Conservation (phyloP, 305 asterid species). For the Striga hermonthica region DNA sequence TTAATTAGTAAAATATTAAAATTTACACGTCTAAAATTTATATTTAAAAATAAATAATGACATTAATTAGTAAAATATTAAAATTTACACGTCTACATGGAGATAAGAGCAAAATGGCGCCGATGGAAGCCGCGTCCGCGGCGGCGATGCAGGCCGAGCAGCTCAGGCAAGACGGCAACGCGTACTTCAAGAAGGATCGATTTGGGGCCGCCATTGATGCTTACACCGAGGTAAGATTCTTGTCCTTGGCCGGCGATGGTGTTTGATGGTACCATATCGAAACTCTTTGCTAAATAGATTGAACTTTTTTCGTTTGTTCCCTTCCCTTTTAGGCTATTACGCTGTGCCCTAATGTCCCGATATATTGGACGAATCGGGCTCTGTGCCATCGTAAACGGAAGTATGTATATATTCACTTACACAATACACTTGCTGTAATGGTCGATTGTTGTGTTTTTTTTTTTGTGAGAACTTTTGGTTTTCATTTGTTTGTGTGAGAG, state of each 20-base stretch:
- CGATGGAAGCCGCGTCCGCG: slow-evolving; percentile 17
- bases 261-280: background rate
- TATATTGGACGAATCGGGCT: slow-evolving; percentile 95
- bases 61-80: too few species aligned
- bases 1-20: too few species aligned
- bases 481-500: background rate
- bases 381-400: slow-evolving; percentile 76
- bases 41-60: too few species aligned
- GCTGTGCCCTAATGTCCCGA: slow-evolving; percentile 83
- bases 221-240: slow-evolving; percentile 67
- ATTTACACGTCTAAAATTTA: too few species aligned
- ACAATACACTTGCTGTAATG: slow-evolving; percentile 7
- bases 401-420: slow-evolving; percentile 44
- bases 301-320: background rate
- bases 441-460: slow-evolving; percentile 15
- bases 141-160: slow-evolving; percentile 77
- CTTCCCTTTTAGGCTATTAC: slow-evolving; percentile 54
- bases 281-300: slow-evolving; percentile 18
- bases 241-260: slow-evolving; percentile 6
- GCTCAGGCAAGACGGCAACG: slow-evolving; percentile 69
- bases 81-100: too few species aligned
- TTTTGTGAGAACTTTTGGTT: background rate
- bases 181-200: slow-evolving; percentile 60
- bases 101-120: slow-evolving; percentile 58
- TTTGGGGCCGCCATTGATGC: slow-evolving; percentile 95